Evolutionary conservation across 768 basidiomycete genomes (phyloP).

Genomic region (Boletus rubescentipes): DNA sequence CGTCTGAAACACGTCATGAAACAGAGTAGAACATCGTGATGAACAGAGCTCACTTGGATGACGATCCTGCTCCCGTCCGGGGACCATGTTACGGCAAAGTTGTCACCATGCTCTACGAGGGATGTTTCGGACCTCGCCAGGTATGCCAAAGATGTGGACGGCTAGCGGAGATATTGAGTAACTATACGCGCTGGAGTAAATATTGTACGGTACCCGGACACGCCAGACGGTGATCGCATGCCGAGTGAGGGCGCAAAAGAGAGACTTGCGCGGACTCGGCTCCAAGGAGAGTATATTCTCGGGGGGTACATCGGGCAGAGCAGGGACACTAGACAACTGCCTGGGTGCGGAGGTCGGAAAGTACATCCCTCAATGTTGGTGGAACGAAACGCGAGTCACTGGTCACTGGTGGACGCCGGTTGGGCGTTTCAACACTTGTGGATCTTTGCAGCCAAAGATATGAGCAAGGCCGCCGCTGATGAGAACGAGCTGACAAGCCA

Average conservation of each 20-base stretch:
- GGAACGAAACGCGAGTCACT: background rate
- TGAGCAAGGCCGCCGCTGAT: conserved; percentile 2
- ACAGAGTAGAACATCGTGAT: background rate
- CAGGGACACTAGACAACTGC: conserved; percentile 67
- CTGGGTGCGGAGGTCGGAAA: conserved; percentile 80
- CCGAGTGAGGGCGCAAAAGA: conserved; percentile 75
- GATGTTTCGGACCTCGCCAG: conserved; percentile 77
- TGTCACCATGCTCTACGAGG: conserved; percentile 81
- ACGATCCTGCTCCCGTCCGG: conserved; percentile 78
- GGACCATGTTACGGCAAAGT: conserved; percentile 74
- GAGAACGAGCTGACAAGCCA: conserved; percentile 4
- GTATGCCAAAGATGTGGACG: conserved; percentile 67
- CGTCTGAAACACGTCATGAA: conserved; percentile 50
- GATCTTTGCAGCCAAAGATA: conserved; percentile 5
- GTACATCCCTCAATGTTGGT: conserved; percentile 53
- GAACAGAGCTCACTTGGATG: conserved; percentile 58
- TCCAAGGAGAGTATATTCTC: conserved; percentile 58
- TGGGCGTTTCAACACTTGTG: background rate
- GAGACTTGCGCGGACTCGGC: conserved; percentile 70
- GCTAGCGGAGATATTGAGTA: conserved; percentile 41
- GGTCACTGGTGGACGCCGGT: too few species aligned
- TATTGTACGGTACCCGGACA: conserved; percentile 58
- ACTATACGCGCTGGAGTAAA: background rate
- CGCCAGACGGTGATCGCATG: conserved; percentile 78
- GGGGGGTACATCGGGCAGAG: conserved; percentile 59